Evolutionary conservation across 2,329 filamentous ascomycete species (phyloP).

Genomic region (Alternaria rosae): DNA sequence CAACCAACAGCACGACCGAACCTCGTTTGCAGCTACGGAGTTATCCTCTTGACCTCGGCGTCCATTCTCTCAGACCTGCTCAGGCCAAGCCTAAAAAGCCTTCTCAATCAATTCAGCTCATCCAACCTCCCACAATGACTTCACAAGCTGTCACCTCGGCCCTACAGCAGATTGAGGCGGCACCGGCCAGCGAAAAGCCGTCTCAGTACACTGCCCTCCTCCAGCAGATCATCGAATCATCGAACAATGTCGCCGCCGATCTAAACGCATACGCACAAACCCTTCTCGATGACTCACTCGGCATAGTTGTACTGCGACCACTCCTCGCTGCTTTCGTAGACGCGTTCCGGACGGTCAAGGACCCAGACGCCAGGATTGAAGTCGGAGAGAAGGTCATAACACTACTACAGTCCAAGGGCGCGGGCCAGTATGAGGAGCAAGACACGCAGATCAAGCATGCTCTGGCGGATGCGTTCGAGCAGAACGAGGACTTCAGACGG

Average conservation of each 20-base stretch:
- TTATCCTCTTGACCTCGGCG: not conserved
- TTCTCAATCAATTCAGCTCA: not conserved
- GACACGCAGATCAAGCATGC: constrained; percentile 79
- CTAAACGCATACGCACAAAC: constrained; percentile 72
- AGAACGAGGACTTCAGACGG: constrained; percentile 77
- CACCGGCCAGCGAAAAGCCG: constrained; percentile 59
- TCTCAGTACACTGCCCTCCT: constrained; percentile 66
- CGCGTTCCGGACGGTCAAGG: constrained; percentile 67
- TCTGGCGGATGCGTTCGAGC: constrained; percentile 83
- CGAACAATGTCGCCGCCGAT: constrained; percentile 63
- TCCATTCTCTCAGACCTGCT: not conserved
- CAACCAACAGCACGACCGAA: not conserved
- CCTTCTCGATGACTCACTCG: constrained; percentile 72
- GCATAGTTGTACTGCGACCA: constrained; percentile 77
- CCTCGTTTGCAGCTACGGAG: not conserved
- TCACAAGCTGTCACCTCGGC: constrained; percentile 59
- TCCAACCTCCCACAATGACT: constrained; percentile 51
- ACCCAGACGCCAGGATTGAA: constrained; percentile 73
- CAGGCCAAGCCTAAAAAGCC: not conserved
- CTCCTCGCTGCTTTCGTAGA: constrained; percentile 73
- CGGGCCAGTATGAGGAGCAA: constrained; percentile 82
- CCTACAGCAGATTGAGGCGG: constrained; percentile 59
- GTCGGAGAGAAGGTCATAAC: constrained; percentile 77
- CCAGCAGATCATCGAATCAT: constrained; percentile 60
- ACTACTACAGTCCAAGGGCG: constrained; percentile 69